These are phyloP conservation scores for Coemansia sp. DNA, from an alignment of 192 early-diverging fungal genomes.

Conservation along the genomic window DNA sequence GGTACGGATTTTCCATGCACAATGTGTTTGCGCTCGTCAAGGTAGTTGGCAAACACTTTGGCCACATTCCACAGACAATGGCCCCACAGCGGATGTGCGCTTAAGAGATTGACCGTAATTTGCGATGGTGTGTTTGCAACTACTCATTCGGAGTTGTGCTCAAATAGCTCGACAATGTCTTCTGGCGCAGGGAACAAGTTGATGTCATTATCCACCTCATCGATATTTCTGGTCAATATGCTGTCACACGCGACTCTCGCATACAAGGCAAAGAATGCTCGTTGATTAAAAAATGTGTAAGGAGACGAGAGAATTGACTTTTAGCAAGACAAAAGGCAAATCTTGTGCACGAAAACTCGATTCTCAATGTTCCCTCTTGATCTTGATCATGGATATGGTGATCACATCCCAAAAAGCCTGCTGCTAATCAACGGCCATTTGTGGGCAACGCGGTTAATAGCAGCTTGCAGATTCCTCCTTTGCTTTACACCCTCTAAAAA, in stretches of 20 bases:
- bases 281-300: too few relatives aligned
- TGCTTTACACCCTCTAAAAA: constrained; percentile 33
- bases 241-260: neutral
- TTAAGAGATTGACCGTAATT: constrained; percentile 65
- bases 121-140: neutral
- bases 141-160: constrained; percentile 48
- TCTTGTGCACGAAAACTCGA: neutral
- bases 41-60: constrained; percentile 75
- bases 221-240: constrained; percentile 17
- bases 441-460: neutral
- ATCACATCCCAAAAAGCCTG: neutral
- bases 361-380: neutral
- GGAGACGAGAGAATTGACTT: neutral
- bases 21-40: constrained; percentile 71
- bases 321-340: neutral
- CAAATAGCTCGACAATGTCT: constrained; percentile 61
- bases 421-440: neutral
- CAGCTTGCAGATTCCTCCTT: constrained; percentile 24
- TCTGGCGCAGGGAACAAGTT: constrained; percentile 57
- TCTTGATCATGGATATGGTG: neutral
- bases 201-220: constrained; percentile 12
- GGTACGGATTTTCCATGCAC: constrained; percentile 66
- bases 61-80: constrained; percentile 93
- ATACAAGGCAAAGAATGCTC: neutral
- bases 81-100: constrained; percentile 82